phyloP scores from a whole-genome alignment of 495 filamentous ascomycete genomes.

The Talaromyces proteolyticus region DNA sequence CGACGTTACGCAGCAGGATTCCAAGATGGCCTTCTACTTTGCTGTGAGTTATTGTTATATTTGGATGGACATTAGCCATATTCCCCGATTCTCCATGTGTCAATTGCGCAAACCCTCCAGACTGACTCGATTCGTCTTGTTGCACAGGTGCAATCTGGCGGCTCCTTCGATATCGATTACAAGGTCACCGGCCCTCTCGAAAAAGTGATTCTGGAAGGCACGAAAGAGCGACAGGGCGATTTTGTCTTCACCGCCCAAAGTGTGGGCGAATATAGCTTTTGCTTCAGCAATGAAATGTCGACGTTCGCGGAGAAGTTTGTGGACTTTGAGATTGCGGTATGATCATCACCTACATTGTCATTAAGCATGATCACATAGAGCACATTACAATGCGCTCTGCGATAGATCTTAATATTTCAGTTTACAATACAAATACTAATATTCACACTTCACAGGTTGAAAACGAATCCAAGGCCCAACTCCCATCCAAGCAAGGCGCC shows the following conservation, averaged over 20 bases:
- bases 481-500: slow-evolving; percentile 88
- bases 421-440: too few species aligned
- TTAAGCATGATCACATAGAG: too few species aligned
- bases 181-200: slow-evolving; percentile 75
- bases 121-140: not conserved
- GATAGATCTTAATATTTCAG: too few species aligned
- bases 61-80: not conserved
- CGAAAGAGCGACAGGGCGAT: slow-evolving; percentile 93
- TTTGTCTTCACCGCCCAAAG: slow-evolving; percentile 97
- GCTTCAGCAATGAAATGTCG: slow-evolving; percentile 98
- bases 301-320: slow-evolving; percentile 98
- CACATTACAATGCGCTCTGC: too few species aligned
- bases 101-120: not conserved
- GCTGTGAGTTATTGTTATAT: slow-evolving; percentile 58
- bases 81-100: not conserved
- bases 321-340: slow-evolving; percentile 95
- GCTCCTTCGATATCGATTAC: slow-evolving; percentile 95
- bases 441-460: too few species aligned
- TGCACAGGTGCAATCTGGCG: slow-evolving; percentile 84
- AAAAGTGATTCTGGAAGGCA: slow-evolving; percentile 77
- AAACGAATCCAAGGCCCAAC: slow-evolving; percentile 74
- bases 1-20: slow-evolving; percentile 57
- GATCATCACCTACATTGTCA: slow-evolving; percentile 28
- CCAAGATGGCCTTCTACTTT: slow-evolving; percentile 98
- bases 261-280: slow-evolving; percentile 91